Evolutionary conservation across 2,329 filamentous ascomycete species (phyloP).

Genomic region (Bipolaris zeicola): DNA sequence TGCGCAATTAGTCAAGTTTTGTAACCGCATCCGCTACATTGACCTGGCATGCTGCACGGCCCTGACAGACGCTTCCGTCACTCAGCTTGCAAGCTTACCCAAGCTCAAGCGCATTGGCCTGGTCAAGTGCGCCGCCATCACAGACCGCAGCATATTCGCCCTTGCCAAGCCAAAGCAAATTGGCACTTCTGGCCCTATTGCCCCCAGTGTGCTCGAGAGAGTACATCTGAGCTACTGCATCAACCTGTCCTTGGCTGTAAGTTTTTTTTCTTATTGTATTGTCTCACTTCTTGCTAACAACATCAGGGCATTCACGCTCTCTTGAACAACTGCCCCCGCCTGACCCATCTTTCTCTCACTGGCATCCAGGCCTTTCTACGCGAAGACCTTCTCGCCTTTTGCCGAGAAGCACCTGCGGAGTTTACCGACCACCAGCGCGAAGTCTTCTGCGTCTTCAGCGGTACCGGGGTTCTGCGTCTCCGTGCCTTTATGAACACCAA

Average conservation of each 20-base stretch:
- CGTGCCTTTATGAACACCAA: constrained; percentile 74
- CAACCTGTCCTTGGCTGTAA: constrained; percentile 78
- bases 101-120: constrained; percentile 94
- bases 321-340: constrained; percentile 85
- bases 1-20: constrained; percentile 78
- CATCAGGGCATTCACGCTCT: constrained; percentile 83
- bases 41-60: constrained; percentile 93
- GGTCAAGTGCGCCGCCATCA: constrained; percentile 91
- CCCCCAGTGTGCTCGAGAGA: constrained; percentile 76
- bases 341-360: constrained; percentile 93
- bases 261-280: constrained; percentile 30
- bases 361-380: constrained; percentile 90
- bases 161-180: constrained; percentile 71
- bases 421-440: constrained; percentile 95
- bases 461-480: constrained; percentile 77
- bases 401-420: constrained; percentile 85
- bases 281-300: constrained; percentile 10
- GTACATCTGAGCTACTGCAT: constrained; percentile 97
- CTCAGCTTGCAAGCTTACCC: constrained; percentile 80
- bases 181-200: constrained; percentile 60
- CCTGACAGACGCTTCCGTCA: constrained; percentile 86
- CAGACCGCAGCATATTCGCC: constrained; percentile 84
- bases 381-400: constrained; percentile 82
- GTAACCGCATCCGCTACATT: constrained; percentile 95
- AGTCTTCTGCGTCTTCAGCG: constrained; percentile 97